Evolutionary conservation across 2,329 filamentous ascomycete species (phyloP).

Genomic region (Phaeoacremonium minimum): DNA sequence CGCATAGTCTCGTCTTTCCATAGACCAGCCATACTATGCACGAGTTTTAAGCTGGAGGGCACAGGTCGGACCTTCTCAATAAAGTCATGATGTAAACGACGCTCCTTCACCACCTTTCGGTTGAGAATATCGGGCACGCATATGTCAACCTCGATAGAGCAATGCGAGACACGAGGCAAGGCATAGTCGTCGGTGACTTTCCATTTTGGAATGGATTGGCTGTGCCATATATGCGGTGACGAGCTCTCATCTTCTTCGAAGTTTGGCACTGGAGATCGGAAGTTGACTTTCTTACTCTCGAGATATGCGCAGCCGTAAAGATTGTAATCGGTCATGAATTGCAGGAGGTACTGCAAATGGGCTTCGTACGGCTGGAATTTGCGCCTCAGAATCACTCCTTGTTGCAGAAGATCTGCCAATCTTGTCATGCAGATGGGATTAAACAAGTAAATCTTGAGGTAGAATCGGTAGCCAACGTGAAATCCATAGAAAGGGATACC

Average conservation of each 20-base stretch:
- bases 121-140: conserved; percentile 87
- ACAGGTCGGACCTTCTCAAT: conserved; percentile 65
- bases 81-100: conserved; percentile 85
- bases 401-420: conserved; percentile 78
- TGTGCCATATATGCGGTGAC: conserved; percentile 72
- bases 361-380: conserved; percentile 90
- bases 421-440: conserved; percentile 86
- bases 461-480: conserved; percentile 85
- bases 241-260: conserved; percentile 56
- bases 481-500: conserved; percentile 95
- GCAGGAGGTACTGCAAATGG: conserved; percentile 84
- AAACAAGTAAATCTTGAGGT: conserved; percentile 90
- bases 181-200: conserved; percentile 57
- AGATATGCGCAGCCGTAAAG: conserved; percentile 91
- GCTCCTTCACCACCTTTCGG: conserved; percentile 66
- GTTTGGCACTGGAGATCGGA: conserved; percentile 71
- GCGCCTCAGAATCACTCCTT: conserved; percentile 81
- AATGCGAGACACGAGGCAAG: conserved; percentile 79
- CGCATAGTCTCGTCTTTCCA: conserved; percentile 88
- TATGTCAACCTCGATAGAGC: conserved; percentile 84
- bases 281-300: conserved; percentile 64
- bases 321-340: conserved; percentile 99
- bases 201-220: conserved; percentile 58
- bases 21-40: conserved; percentile 86
- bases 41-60: conserved; percentile 69